Percentiles rank a stretch among this genome's conserved stretches.
These are phyloP conservation scores for Yarrowia sp. DNA, from an alignment of 805 yeast species.

Conservation along the genomic window DNA sequence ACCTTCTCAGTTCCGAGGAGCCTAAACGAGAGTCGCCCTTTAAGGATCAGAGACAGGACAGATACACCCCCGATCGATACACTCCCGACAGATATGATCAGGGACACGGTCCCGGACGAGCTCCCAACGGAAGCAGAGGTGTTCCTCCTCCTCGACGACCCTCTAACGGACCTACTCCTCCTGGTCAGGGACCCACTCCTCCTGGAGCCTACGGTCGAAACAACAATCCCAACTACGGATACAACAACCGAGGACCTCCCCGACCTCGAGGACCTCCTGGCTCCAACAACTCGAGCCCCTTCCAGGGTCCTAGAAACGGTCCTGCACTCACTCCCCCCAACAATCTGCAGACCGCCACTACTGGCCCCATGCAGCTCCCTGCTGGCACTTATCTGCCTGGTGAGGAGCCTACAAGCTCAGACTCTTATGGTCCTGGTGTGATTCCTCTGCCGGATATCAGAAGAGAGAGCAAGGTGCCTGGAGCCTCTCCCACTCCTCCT, in stretches of 20 bases:
- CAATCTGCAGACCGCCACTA: not conserved
- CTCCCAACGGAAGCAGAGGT: constrained; percentile 18
- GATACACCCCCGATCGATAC: constrained; percentile 11
- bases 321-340: not conserved
- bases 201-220: constrained; percentile 4
- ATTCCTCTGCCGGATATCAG: constrained; percentile 37
- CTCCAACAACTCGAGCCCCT: constrained; percentile 9
- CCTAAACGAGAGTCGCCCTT: constrained; percentile 10
- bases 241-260: not conserved
- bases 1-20: constrained; percentile 4
- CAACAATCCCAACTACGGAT: constrained; percentile 8
- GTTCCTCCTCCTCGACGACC: constrained; percentile 17
- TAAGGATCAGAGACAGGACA: constrained; percentile 16
- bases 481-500: constrained; percentile 6
- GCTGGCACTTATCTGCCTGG: constrained; percentile 19
- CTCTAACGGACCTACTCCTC: constrained; percentile 3
- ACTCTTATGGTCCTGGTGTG: constrained; percentile 36
- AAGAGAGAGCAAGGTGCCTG: constrained; percentile 24
- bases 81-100: constrained; percentile 1
- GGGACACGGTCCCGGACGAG: constrained; percentile 2
- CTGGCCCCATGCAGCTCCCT: constrained; percentile 20
- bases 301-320: constrained; percentile 1
- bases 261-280: constrained; percentile 23
- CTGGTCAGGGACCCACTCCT: not conserved
- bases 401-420: constrained; percentile 27